Conservation (phyloP, 768 basidiomycete species). For the Termitomyces sp. region DNA sequence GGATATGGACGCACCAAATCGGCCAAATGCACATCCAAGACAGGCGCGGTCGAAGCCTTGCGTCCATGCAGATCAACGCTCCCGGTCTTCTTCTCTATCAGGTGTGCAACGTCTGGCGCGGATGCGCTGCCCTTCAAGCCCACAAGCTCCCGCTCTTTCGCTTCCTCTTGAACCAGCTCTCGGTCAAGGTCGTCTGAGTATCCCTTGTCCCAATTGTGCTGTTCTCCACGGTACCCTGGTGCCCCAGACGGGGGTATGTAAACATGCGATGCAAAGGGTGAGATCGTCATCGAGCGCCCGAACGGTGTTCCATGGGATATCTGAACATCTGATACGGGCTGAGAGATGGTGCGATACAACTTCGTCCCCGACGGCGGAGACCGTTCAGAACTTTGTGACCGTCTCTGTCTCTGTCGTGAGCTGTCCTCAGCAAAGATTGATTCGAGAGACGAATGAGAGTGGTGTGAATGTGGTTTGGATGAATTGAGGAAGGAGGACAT, state of each 20-base stretch:
- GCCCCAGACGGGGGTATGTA: slow-evolving; percentile 53
- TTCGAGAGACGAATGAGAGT: slow-evolving; percentile 10
- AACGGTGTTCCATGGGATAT: slow-evolving; percentile 50
- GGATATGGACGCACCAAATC: slow-evolving; percentile 47
- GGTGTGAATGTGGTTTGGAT: slow-evolving; percentile 1
- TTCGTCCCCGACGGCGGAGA: background rate
- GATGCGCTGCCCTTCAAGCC: slow-evolving; percentile 11
- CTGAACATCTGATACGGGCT: slow-evolving; percentile 7
- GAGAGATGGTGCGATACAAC: slow-evolving; percentile 3
- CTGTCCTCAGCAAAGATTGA: slow-evolving; percentile 14
- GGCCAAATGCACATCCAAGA: slow-evolving; percentile 51
- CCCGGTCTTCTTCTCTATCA: slow-evolving; percentile 47
- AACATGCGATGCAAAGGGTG: slow-evolving; percentile 37
- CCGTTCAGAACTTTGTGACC: slow-evolving; percentile 8
- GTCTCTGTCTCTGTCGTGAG: background rate
- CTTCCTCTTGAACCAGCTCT: slow-evolving; percentile 24
- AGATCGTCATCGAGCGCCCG: slow-evolving; percentile 22
- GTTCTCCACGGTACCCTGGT: slow-evolving; percentile 69
- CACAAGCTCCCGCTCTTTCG: slow-evolving; percentile 13
- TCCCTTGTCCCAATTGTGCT: slow-evolving; percentile 63
- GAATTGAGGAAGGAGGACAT: slow-evolving; percentile 39
- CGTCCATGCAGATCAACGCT: slow-evolving; percentile 50
- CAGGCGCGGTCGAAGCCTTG: slow-evolving; percentile 43
- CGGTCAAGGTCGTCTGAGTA: slow-evolving; percentile 43
- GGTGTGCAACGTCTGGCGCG: slow-evolving; percentile 29